Conservation (phyloP, 2,329 filamentous ascomycete genomes). For the Rhinocladiella similis region DNA sequence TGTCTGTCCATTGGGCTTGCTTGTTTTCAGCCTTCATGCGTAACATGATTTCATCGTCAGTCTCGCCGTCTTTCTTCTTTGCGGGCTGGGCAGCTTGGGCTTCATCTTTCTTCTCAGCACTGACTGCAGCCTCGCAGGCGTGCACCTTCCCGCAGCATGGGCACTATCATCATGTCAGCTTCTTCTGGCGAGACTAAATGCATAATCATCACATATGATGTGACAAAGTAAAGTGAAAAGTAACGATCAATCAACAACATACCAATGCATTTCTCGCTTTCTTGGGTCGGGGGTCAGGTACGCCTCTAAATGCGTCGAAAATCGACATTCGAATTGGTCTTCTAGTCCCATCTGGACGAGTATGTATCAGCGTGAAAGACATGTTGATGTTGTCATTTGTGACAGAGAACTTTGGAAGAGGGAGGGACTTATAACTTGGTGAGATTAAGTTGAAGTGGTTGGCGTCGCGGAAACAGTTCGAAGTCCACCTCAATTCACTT, state of each 20-base stretch:
- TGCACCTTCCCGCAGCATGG: slow-evolving; percentile 23
- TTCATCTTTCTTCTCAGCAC: slow-evolving; percentile 1
- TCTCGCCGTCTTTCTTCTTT: slow-evolving; percentile 5
- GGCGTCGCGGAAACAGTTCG: no score
- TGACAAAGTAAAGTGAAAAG: background rate
- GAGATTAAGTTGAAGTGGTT: no score
- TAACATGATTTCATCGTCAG: slow-evolving; percentile 29
- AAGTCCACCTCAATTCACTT: no score
- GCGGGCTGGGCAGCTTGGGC: slow-evolving; percentile 9
- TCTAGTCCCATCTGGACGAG: slow-evolving; percentile 20
- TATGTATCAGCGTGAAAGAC: slow-evolving; percentile 26
- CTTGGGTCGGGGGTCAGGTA: slow-evolving; percentile 20
- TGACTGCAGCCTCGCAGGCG: slow-evolving; percentile 3
- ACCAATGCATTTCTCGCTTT: slow-evolving; percentile 14
- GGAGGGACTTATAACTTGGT: no score
- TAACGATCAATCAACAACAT: background rate
- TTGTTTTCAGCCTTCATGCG: slow-evolving; percentile 29
- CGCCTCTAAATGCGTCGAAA: slow-evolving; percentile 27
- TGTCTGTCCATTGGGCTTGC: slow-evolving; percentile 27
- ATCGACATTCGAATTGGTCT: slow-evolving; percentile 27
- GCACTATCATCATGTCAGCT: slow-evolving; percentile 8
- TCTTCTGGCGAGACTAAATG: no score
- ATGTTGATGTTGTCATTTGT: slow-evolving; percentile 8
- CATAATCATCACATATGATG: background rate
- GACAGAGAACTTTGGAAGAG: no score